Percentiles rank a stretch among this genome's conserved stretches.
These are phyloP conservation scores for Suhomyces kilbournensis DNA, from an alignment of 805 yeast genomes.

Conservation along the genomic window DNA sequence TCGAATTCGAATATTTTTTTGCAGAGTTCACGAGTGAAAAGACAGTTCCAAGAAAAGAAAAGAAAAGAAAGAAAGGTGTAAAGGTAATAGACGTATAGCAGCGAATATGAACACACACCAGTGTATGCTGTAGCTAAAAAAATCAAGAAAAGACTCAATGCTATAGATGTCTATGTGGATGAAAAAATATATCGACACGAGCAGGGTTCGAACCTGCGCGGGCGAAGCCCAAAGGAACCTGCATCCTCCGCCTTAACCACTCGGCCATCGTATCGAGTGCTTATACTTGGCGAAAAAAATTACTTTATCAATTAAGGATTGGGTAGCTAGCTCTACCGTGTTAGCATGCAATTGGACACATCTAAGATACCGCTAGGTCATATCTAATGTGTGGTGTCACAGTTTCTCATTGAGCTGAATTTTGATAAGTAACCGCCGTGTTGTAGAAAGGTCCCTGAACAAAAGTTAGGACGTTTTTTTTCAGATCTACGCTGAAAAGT, in stretches of 20 bases:
- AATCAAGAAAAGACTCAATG: too few species aligned
- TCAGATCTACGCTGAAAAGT: neutral
- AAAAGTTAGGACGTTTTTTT: neutral
- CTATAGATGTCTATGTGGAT: too few species aligned
- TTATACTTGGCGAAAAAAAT: neutral
- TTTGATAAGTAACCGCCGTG: neutral
- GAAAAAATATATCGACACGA: slow-evolving; percentile 53
- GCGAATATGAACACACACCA: too few species aligned
- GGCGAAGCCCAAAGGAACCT: slow-evolving; percentile 72
- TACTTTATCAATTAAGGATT: too few species aligned
- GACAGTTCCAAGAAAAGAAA: neutral
- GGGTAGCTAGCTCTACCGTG: too few species aligned
- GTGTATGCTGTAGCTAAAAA: too few species aligned
- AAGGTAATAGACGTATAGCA: too few species aligned
- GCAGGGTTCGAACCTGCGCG: slow-evolving; percentile 82
- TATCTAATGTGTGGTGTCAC: neutral
- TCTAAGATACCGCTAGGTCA: too few species aligned
- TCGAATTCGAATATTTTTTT: slow-evolving; percentile 2
- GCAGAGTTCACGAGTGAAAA: neutral
- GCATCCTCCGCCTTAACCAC: slow-evolving; percentile 78
- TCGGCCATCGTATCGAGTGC: slow-evolving; percentile 56
- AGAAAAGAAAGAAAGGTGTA: slow-evolving; percentile 2
- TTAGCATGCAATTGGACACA: too few species aligned
- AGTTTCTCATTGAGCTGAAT: neutral
- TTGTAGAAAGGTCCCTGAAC: neutral